phyloP scores from a whole-genome alignment of 108 stramenopile genomes.

The Skeletonema marinoi region DNA sequence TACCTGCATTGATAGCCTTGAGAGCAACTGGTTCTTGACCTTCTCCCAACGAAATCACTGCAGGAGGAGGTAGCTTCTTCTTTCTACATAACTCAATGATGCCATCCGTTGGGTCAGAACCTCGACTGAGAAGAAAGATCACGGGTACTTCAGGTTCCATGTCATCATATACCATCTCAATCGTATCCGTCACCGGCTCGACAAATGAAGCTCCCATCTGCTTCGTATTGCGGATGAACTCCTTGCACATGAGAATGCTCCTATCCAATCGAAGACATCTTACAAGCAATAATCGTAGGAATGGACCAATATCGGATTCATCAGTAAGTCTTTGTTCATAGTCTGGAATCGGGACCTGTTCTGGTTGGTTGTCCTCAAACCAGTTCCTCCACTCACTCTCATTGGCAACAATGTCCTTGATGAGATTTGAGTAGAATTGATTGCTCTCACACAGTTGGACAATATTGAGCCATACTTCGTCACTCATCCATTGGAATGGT shows the following conservation, averaged over 20 bases:
- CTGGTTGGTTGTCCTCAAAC: constrained; percentile 92
- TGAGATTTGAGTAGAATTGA: constrained; percentile 82
- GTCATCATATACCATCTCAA: constrained; percentile 84
- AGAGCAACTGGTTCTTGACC: constrained; percentile 93
- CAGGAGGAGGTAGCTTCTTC: constrained; percentile 84
- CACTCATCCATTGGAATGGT: constrained; percentile 87
- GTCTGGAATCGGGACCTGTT: constrained; percentile 82
- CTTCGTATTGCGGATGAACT: constrained; percentile 77
- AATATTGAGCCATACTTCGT: constrained; percentile 89
- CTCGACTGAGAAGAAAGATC: constrained; percentile 87
- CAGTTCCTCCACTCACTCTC: constrained; percentile 83
- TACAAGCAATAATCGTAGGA: constrained; percentile 83
- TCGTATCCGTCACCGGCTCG: constrained; percentile 92
- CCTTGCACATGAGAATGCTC: constrained; percentile 84
- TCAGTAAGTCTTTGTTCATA: constrained; percentile 81
- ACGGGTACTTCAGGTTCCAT: constrained; percentile 83
- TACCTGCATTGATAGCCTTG: constrained; percentile 85
- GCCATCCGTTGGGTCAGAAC: constrained; percentile 92
- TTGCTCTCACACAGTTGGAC: constrained; percentile 68
- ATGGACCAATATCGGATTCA: constrained; percentile 73
- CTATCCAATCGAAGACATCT: constrained; percentile 88
- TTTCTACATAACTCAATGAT: constrained; percentile 86
- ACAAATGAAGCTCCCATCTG: constrained; percentile 88
- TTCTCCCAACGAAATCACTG: constrained; percentile 90
- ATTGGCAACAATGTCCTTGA: constrained; percentile 76